phyloP scores from a whole-genome alignment of 768 basidiomycete species.

The Serendipita indica region DNA sequence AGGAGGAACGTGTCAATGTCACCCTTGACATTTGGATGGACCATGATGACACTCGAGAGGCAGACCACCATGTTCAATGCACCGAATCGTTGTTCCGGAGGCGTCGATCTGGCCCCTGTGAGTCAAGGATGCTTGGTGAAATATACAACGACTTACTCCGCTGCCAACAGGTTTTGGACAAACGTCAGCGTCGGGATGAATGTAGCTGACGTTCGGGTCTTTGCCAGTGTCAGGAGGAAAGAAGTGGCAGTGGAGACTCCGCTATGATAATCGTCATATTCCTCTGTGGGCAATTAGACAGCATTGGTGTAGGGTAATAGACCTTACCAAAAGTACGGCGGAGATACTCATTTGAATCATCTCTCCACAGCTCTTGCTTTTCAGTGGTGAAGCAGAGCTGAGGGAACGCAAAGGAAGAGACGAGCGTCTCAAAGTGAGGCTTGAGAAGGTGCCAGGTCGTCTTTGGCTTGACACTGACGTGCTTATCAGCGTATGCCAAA shows the following conservation, averaged over 20 bases:
- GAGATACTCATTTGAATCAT: slow-evolving; percentile 74
- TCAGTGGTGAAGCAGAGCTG: slow-evolving; percentile 63
- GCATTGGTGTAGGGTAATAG: background rate
- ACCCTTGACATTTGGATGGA: slow-evolving; percentile 62
- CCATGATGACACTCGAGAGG: slow-evolving; percentile 66
- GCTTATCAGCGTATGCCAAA: slow-evolving; percentile 7
- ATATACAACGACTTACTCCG: slow-evolving; percentile 20
- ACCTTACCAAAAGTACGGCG: slow-evolving; percentile 54
- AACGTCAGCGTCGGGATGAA: slow-evolving; percentile 69
- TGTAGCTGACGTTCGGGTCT: slow-evolving; percentile 65
- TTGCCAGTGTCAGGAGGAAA: slow-evolving; percentile 64
- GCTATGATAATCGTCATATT: slow-evolving; percentile 63
- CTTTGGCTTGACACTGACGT: slow-evolving; percentile 70
- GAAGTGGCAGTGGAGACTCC: slow-evolving; percentile 66
- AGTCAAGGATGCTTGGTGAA: background rate
- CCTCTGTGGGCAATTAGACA: slow-evolving; percentile 35
- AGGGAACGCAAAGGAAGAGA: slow-evolving; percentile 75
- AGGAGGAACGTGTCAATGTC: slow-evolving; percentile 67
- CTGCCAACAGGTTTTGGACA: slow-evolving; percentile 56
- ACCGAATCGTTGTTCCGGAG: slow-evolving; percentile 60
- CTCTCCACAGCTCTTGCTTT: slow-evolving; percentile 56
- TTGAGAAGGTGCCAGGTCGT: slow-evolving; percentile 82
- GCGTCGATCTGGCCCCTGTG: slow-evolving; percentile 27
- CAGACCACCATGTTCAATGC: slow-evolving; percentile 71
- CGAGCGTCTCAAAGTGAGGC: slow-evolving; percentile 63